A percentile compares a stretch with the other conserved stretches of the same genome.
Conservation (phyloP, 2,329 filamentous ascomycete species). For the Lecanicillium sp. region DNA sequence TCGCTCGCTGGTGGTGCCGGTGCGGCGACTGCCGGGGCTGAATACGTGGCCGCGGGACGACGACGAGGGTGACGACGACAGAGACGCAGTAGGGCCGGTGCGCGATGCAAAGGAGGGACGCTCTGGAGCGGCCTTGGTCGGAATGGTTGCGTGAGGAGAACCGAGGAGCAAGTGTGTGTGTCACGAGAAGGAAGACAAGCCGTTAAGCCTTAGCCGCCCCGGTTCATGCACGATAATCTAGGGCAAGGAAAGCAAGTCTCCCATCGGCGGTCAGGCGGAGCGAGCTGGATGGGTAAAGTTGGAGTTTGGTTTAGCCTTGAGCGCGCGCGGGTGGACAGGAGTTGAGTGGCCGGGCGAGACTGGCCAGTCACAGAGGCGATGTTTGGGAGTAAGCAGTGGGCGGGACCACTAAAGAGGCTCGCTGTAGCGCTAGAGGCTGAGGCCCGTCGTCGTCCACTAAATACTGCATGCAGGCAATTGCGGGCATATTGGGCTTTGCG, state of each 20-base stretch:
- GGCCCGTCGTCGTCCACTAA: too few species aligned
- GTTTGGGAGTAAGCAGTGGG: too few species aligned
- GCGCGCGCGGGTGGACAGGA: too few species aligned
- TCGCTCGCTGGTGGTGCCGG: constrained; percentile 24
- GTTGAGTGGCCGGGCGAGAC: too few species aligned
- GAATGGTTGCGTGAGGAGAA: constrained; percentile 28
- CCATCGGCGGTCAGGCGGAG: not conserved
- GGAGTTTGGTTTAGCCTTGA: too few species aligned
- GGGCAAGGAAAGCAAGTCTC: too few species aligned
- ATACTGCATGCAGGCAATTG: too few species aligned
- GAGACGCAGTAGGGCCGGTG: constrained; percentile 23
- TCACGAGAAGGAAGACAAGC: not conserved
- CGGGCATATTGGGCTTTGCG: too few species aligned
- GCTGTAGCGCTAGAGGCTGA: too few species aligned
- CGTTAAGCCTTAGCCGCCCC: not conserved
- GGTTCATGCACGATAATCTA: not conserved
- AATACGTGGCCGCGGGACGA: constrained; percentile 11
- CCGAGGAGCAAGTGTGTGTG: not conserved
- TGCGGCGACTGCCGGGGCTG: constrained; percentile 18
- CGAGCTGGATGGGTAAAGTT: not conserved
- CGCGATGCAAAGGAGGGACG: constrained; percentile 36
- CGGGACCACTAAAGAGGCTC: too few species aligned
- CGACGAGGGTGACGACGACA: constrained; percentile 18
- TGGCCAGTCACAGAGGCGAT: too few species aligned
- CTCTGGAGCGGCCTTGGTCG: constrained; percentile 21